Conservation (phyloP, 2,329 filamentous ascomycete genomes). For the Thelonectria discophora region DNA sequence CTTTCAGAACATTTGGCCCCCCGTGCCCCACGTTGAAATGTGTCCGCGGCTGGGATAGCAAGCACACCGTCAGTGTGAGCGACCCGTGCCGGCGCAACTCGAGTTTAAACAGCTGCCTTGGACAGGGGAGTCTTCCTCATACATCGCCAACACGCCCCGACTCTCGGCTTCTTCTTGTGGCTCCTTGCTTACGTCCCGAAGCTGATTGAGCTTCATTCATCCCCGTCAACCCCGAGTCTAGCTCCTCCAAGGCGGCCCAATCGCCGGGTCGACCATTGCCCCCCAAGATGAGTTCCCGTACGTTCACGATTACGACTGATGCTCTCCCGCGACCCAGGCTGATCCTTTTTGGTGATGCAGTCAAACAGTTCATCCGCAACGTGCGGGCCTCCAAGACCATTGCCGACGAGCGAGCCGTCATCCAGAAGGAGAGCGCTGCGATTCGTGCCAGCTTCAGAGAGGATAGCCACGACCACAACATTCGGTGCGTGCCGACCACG, state of each 20-base stretch:
- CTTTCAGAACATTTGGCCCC: constrained; percentile 19
- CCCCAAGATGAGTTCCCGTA: constrained; percentile 54
- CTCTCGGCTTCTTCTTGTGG: constrained; percentile 9
- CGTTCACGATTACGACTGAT: constrained; percentile 26
- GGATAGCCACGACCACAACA: constrained; percentile 90
- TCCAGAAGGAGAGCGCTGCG: constrained; percentile 98
- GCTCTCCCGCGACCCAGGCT: constrained; percentile 23
- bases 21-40: constrained; percentile 44
- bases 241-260: constrained; percentile 43
- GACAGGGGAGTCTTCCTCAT: constrained; percentile 28
- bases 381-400: constrained; percentile 98
- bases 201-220: constrained; percentile 37
- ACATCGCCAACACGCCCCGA: constrained; percentile 12
- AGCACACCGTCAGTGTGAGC: constrained; percentile 39
- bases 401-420: constrained; percentile 96
- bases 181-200: constrained; percentile 27
- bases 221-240: constrained; percentile 36
- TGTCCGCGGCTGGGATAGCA: constrained; percentile 39
- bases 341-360: constrained; percentile 56
- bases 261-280: constrained; percentile 43
- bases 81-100: constrained; percentile 39
- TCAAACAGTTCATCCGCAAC: constrained; percentile 99
- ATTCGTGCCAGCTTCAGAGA: constrained; percentile 98
- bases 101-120: constrained; percentile 41
- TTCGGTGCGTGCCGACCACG: constrained; percentile 71